Evolutionary conservation across 1,284 basidiomycete genomes (phyloP), one percentile per base, ranked within the genome.

Genomic region (Amylostereum chailletii): DNA sequence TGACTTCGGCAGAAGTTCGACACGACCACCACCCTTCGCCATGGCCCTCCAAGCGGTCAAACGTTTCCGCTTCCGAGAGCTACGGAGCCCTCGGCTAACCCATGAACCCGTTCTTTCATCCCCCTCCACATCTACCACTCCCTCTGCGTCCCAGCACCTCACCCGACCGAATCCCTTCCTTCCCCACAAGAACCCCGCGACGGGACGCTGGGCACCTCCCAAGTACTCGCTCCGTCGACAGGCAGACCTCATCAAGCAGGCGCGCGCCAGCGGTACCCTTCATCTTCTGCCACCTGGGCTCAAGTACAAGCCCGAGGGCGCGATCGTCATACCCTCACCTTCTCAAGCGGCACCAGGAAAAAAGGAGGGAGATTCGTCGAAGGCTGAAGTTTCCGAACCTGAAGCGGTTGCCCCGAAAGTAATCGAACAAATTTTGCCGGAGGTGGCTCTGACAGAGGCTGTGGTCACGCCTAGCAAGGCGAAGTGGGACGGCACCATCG

Each of bases 171-270:
- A 88, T 59, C 86, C 87, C 2, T 90, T 90, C 65, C 59, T 87
- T 37, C 75, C 85, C 7, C 71, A 68, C 43, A 73, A 72, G 52
- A 83, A 83, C 56, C 65, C 76, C 1, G 68, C 72, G 44, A 78
- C 79, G 0, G 79, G 78, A 26, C 71, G 76, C 61, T 90, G 86
- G 86, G 72, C 74, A 41, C 75, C 78, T 0, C 71, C 87, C 11
- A 77, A 75, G 53, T 85, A 84, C 57, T 89, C 86, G 4, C 64
- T 84, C 27, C 76, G 87, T 26, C 76, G 78, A 34, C 86, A 90
- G 62, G 83, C 83, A n/a, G 82, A 86, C 33, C 70, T 90, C 37
- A 69, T 90, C 42, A 89, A 88, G 67, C 71, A 72, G 47, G 86
- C 86, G 2, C 76, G 77, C 51, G 67, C 65, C 30, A 67, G 69